A percentile compares a stretch with the other conserved stretches of the same genome.
Evolutionary conservation across 1,284 basidiomycete species (phyloP).

Genomic region (Porodaedalea pini): DNA sequence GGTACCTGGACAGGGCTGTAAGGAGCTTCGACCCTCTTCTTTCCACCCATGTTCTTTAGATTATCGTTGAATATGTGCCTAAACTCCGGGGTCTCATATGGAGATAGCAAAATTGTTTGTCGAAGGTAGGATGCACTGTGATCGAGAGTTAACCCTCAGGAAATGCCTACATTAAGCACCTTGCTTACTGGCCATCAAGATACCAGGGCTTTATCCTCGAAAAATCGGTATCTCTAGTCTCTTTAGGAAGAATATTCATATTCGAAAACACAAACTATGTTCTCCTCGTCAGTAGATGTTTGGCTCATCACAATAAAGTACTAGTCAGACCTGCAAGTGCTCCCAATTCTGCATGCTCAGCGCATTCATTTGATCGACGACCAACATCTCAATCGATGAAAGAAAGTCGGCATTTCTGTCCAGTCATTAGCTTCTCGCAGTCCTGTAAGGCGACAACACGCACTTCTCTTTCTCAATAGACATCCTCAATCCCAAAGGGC

Average conservation of each 20-base stretch:
- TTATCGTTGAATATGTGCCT: constrained; percentile 71
- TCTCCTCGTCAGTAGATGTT: constrained; percentile 4
- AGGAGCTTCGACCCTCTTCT: constrained; percentile 63
- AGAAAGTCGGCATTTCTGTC: constrained; percentile 82
- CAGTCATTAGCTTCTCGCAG: not conserved
- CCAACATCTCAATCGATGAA: constrained; percentile 88
- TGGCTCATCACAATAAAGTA: not conserved
- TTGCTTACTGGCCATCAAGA: constrained; percentile 86
- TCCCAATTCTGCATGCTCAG: constrained; percentile 99
- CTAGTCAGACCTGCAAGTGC: constrained; percentile 73
- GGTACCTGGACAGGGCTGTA: constrained; percentile 75
- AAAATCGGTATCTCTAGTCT: constrained; percentile 93
- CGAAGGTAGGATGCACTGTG: constrained; percentile 75
- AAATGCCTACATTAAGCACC: not conserved
- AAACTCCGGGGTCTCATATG: constrained; percentile 88
- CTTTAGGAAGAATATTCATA: constrained; percentile 87
- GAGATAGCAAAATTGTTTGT: constrained; percentile 86
- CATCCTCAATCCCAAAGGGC: constrained; percentile 88
- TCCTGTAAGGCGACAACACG: constrained; percentile 26
- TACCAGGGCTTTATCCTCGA: constrained; percentile 98
- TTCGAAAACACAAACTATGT: constrained; percentile 81
- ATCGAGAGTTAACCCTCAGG: not conserved
- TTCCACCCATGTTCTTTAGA: constrained; percentile 84
- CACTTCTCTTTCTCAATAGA: constrained; percentile 93
- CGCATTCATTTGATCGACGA: constrained; percentile 92